phyloP scores from a whole-genome alignment of 179 eudicot genomes.

The Drosera spatulata region DNA sequence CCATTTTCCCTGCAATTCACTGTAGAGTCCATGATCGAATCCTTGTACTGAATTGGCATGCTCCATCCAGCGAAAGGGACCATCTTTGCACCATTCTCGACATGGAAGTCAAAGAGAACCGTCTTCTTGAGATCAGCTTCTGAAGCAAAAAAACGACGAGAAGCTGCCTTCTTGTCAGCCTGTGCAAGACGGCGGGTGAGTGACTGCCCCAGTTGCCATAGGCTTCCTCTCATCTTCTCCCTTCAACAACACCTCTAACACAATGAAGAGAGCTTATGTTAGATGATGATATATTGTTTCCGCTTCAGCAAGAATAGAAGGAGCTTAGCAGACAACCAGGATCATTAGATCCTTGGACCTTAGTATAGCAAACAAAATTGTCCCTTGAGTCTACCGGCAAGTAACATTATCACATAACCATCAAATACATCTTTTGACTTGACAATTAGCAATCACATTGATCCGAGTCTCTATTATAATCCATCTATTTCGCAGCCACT shows the following conservation, averaged over 20 bases:
- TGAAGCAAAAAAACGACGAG: constrained; percentile 60
- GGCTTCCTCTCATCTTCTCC: constrained; percentile 67
- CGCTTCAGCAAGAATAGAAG: too few species aligned
- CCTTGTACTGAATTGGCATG: constrained; percentile 99
- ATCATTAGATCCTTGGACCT: too few species aligned
- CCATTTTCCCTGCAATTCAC: constrained; percentile 87
- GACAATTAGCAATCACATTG: too few species aligned
- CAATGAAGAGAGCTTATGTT: background rate
- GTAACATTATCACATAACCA: too few species aligned
- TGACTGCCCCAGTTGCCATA: constrained; percentile 97
- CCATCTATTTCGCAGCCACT: too few species aligned
- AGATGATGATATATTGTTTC: too few species aligned
- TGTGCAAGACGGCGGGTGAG: constrained; percentile 77
- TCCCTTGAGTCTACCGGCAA: too few species aligned
- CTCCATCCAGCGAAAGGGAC: constrained; percentile 99
- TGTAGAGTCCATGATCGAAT: constrained; percentile 94
- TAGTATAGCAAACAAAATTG: too few species aligned
- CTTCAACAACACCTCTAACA: constrained; percentile 13
- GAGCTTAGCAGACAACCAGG: too few species aligned
- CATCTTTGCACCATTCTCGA: constrained; percentile 83
- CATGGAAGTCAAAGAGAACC: constrained; percentile 78
- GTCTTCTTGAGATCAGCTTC: constrained; percentile 91
- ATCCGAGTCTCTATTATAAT: too few species aligned
- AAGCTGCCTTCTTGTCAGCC: constrained; percentile 49
- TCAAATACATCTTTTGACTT: too few species aligned